Conservation (phyloP, 768 basidiomycete genomes). For the Tulasnella sp. region DNA sequence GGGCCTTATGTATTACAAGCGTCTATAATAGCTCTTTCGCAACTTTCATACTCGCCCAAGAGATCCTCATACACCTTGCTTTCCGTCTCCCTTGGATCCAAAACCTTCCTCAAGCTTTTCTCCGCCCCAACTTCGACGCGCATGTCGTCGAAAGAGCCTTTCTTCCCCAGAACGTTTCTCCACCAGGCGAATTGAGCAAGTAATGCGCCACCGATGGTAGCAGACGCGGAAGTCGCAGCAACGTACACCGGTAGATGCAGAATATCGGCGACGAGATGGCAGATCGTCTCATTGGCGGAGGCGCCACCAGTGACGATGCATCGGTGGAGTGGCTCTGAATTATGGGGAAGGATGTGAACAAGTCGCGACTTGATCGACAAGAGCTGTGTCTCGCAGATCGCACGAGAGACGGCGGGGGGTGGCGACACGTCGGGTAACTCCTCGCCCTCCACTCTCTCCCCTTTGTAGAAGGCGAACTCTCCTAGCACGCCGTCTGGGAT, state of each 20-base stretch:
- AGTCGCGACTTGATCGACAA: slow-evolving; percentile 67
- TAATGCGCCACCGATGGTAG: slow-evolving; percentile 57
- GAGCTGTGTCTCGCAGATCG: slow-evolving; percentile 76
- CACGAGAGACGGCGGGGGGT: slow-evolving; percentile 49
- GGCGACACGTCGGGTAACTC: slow-evolving; percentile 26
- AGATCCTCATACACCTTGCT: slow-evolving; percentile 42
- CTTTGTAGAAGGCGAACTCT: slow-evolving; percentile 46
- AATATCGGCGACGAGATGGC: slow-evolving; percentile 66
- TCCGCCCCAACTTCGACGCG: slow-evolving; percentile 30
- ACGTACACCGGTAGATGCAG: slow-evolving; percentile 64
- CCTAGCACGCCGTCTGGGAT: slow-evolving; percentile 69
- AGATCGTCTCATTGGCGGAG: slow-evolving; percentile 57
- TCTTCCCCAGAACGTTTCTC: slow-evolving; percentile 31
- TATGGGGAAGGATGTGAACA: slow-evolving; percentile 47
- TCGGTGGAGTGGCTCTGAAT: slow-evolving; percentile 37
- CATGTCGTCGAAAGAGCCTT: slow-evolving; percentile 51
- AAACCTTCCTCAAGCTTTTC: slow-evolving; percentile 42
- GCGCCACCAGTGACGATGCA: slow-evolving; percentile 72
- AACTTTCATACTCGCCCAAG: slow-evolving; percentile 40
- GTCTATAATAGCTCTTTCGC: slow-evolving; percentile 41
- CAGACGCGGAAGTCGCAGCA: slow-evolving; percentile 48
- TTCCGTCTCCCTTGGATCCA: slow-evolving; percentile 38
- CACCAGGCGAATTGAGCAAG: slow-evolving; percentile 64
- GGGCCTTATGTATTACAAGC: too few species aligned
- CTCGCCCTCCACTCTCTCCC: slow-evolving; percentile 24